Evolutionary conservation across 441 rosid species (phyloP).

Genomic region (Croton setiger): DNA sequence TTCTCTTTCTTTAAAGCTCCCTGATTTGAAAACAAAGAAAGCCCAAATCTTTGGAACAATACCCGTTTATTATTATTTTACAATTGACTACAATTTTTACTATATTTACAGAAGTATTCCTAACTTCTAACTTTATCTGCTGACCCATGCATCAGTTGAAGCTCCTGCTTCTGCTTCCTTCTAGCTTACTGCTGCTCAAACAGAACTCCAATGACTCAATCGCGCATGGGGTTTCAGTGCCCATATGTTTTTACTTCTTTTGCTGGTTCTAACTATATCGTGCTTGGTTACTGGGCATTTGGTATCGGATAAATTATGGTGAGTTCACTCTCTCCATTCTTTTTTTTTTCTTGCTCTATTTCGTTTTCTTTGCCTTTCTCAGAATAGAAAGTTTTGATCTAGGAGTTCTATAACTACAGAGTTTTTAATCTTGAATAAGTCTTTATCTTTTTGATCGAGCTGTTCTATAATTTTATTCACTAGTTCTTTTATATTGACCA

Average conservation of each 20-base stretch:
- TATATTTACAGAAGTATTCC: neutral
- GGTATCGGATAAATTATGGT: neutral
- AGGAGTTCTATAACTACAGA: neutral
- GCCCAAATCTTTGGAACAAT: neutral
- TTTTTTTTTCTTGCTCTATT: neutral
- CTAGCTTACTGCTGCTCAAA: too few species aligned
- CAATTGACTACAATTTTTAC: neutral
- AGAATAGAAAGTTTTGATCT: neutral
- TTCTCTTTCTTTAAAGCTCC: too few species aligned
- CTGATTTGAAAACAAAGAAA: too few species aligned
- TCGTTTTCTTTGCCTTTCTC: neutral
- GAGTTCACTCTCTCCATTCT: neutral
- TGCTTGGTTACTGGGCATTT: neutral
- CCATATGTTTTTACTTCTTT: neutral
- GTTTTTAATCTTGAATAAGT: too few species aligned
- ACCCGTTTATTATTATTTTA: neutral
- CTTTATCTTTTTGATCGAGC: neutral
- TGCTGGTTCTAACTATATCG: neutral
- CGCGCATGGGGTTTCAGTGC: neutral
- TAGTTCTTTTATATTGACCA: neutral
- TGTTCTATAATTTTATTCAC: neutral
- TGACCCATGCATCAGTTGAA: too few species aligned
- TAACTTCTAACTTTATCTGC: neutral
- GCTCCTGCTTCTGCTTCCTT: neutral
- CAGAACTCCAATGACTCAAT: too few species aligned